Conservation (phyloP, 164 flowering plant genomes). For the Stephania cephalantha region DNA sequence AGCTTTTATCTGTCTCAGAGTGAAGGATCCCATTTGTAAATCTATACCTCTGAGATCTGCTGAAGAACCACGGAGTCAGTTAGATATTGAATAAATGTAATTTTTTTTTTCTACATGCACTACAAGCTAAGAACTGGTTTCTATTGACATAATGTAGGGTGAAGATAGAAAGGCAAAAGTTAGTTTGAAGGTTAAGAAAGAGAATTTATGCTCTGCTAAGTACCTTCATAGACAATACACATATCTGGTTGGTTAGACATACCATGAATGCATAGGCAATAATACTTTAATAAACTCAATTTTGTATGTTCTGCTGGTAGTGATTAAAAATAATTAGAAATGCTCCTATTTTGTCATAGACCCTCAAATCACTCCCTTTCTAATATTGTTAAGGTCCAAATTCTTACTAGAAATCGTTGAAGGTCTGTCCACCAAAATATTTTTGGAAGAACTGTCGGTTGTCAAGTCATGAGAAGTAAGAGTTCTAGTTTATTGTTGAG, state of each 20-base stretch:
- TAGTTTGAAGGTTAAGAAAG: neutral
- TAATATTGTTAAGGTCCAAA: neutral
- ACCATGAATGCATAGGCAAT: neutral
- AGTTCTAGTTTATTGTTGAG: neutral
- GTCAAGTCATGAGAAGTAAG: neutral
- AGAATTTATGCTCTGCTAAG: neutral
- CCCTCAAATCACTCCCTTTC: neutral
- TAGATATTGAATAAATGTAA: neutral
- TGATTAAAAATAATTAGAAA: neutral
- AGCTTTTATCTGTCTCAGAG: constrained; percentile 29
- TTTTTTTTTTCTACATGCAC: neutral
- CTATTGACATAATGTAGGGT: too few species aligned
- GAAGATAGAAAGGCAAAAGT: neutral
- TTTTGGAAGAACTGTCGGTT: neutral
- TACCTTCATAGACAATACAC: neutral
- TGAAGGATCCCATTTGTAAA: constrained; percentile 24
- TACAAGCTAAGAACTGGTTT: neutral
- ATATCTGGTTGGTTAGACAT: neutral
- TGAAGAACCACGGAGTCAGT: neutral
- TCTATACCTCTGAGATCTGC: constrained; percentile 27
- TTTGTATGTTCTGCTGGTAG: neutral
- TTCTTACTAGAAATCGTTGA: neutral
- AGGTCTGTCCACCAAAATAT: neutral
- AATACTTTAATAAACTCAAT: neutral
- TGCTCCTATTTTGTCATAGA: neutral